Conservation (phyloP, 768 basidiomycete species). For the Lactarius trivialis region DNA sequence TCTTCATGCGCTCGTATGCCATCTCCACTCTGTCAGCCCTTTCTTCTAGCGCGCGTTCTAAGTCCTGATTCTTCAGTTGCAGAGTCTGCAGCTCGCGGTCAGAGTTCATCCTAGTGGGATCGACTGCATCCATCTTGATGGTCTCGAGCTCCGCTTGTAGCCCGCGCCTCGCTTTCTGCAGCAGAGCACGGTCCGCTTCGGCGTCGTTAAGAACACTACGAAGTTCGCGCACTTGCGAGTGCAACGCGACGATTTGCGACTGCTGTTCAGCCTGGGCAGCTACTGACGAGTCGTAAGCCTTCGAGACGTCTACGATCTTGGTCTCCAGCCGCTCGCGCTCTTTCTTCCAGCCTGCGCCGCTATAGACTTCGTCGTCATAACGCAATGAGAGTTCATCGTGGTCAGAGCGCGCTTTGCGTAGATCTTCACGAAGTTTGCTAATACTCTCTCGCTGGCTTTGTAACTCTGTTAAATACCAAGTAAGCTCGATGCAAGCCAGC, state of each 20-base stretch:
- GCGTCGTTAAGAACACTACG: conserved; percentile 78
- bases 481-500: background rate
- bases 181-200: conserved; percentile 69
- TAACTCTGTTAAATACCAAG: conserved; percentile 42
- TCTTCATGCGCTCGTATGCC: conserved; percentile 73
- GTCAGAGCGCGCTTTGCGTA: conserved; percentile 68
- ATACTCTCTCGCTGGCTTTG: conserved; percentile 72
- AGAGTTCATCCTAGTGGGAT: conserved; percentile 60
- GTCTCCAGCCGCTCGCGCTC: conserved; percentile 83
- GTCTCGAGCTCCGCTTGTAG: conserved; percentile 75
- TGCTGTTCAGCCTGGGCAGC: conserved; percentile 76
- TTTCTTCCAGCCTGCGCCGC: conserved; percentile 75
- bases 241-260: conserved; percentile 73
- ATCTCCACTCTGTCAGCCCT: conserved; percentile 66
- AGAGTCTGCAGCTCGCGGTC: conserved; percentile 72
- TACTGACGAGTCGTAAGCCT: conserved; percentile 67
- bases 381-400: conserved; percentile 68
- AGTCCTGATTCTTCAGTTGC: conserved; percentile 74
- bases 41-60: conserved; percentile 72
- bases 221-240: conserved; percentile 81
- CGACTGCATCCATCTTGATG: conserved; percentile 70
- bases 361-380: conserved; percentile 73
- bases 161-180: conserved; percentile 77
- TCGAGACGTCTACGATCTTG: conserved; percentile 69
- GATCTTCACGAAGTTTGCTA: conserved; percentile 73